These are phyloP conservation scores for Bromus sterilis DNA, from an alignment of 176 grass and related monocot species.

Conservation along the genomic window DNA sequence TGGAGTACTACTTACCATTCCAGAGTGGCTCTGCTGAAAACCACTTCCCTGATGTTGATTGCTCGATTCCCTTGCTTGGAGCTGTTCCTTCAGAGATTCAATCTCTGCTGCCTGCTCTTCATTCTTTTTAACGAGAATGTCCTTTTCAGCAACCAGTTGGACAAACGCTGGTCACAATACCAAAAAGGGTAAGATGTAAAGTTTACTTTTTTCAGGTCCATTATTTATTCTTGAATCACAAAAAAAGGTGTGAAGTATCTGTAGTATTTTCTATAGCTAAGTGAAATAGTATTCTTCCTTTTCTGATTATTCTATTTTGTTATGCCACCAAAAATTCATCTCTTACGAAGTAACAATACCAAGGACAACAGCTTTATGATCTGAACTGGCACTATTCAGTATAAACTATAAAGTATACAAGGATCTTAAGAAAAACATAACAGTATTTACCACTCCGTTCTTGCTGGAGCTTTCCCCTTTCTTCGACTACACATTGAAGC, in stretches of 20 bases:
- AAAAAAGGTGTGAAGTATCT: background rate
- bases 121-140: conserved; percentile 2
- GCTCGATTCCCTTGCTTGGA: background rate
- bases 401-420: background rate
- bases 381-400: background rate
- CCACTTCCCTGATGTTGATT: background rate
- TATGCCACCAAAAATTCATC: background rate
- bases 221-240: background rate
- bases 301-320: background rate
- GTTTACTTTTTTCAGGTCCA: background rate
- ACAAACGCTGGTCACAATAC: background rate
- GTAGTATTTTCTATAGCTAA: background rate
- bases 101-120: conserved; percentile 5
- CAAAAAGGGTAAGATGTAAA: background rate
- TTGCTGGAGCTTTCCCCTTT: background rate
- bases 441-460: background rate
- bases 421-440: background rate
- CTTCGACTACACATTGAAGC: background rate
- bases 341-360: background rate
- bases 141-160: background rate
- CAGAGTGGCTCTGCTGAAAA: conserved; percentile 6
- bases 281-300: background rate
- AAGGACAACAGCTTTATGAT: background rate
- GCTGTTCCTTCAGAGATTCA: background rate
- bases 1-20: background rate